Percentiles rank a stretch among this genome's conserved stretches.
These are phyloP conservation scores for Taphrina deformans DNA, from an alignment of 1,139 yeast genomes.

Conservation along the genomic window DNA sequence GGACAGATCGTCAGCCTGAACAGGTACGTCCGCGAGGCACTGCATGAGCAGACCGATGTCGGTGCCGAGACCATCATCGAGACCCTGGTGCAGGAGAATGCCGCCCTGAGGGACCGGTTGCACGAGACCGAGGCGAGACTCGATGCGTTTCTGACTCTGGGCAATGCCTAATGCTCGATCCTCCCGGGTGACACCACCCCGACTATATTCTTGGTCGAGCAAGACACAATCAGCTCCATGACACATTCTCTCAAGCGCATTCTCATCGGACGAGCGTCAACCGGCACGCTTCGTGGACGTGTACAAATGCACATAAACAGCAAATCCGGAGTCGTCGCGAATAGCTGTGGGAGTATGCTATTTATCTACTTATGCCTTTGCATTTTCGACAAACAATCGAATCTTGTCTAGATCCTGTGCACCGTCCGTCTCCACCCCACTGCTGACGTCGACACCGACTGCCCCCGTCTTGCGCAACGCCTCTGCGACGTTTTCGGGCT, in stretches of 20 bases:
- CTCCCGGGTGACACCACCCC: too few species aligned
- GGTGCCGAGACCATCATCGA: constrained; percentile 12
- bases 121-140: background rate
- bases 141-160: background rate
- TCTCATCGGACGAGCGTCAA: too few species aligned
- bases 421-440: constrained; percentile 87
- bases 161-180: background rate
- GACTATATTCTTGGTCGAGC: too few species aligned
- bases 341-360: too few species aligned
- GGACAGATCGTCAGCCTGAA: constrained; percentile 4
- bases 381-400: constrained; percentile 57
- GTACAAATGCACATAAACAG: too few species aligned
- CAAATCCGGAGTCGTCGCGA: too few species aligned
- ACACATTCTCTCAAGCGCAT: too few species aligned
- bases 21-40: constrained; percentile 10
- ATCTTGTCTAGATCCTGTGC: constrained; percentile 67
- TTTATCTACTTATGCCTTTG: constrained; percentile 44
- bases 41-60: constrained; percentile 9
- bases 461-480: constrained; percentile 58
- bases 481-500: constrained; percentile 62
- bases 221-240: too few species aligned
- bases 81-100: constrained; percentile 20
- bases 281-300: too few species aligned
- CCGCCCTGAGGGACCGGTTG: background rate
- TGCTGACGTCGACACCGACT: constrained; percentile 90